Evolutionary conservation across 2,329 filamentous ascomycete species (phyloP).

Genomic region (Fusarium continuum): DNA sequence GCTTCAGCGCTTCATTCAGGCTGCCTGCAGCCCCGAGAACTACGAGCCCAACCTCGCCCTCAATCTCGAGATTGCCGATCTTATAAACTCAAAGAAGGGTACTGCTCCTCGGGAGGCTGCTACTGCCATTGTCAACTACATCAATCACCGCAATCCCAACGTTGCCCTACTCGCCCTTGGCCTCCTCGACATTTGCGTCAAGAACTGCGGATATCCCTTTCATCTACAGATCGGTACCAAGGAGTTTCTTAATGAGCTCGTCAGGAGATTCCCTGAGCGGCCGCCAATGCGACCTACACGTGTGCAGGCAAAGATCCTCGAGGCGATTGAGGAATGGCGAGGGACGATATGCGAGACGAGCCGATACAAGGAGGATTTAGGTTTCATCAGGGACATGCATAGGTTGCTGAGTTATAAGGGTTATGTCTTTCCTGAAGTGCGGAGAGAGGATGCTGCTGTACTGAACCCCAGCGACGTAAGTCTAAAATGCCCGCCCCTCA

Average conservation of each 20-base stretch:
- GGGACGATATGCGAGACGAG: slow-evolving; percentile 98
- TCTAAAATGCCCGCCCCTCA: slow-evolving; percentile 41
- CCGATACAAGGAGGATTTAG: slow-evolving; percentile 95
- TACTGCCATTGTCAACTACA: slow-evolving; percentile 88
- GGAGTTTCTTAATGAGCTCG: slow-evolving; percentile 98
- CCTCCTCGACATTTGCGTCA: slow-evolving; percentile 98
- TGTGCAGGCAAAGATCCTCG: slow-evolving; percentile 91
- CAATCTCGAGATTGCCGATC: slow-evolving; percentile 94
- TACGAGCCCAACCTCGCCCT: slow-evolving; percentile 97
- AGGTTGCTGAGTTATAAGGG: slow-evolving; percentile 94
- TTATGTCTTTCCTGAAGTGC: slow-evolving; percentile 92
- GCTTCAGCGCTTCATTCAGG: slow-evolving; percentile 93
- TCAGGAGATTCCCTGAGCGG: slow-evolving; percentile 92
- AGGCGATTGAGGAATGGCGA: slow-evolving; percentile 98
- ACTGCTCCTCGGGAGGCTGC: slow-evolving; percentile 94
- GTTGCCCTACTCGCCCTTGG: slow-evolving; percentile 89
- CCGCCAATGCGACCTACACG: slow-evolving; percentile 86
- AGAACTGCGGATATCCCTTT: slow-evolving; percentile 99
- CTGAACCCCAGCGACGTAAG: slow-evolving; percentile 95
- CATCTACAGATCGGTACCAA: slow-evolving; percentile 99
- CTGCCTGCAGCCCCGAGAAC: slow-evolving; percentile 96
- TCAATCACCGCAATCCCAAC: slow-evolving; percentile 97
- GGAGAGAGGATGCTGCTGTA: slow-evolving; percentile 93
- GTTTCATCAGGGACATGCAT: slow-evolving; percentile 98
- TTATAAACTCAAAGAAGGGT: slow-evolving; percentile 98